Conservation (phyloP, 345 rosid species). For the Aurinia saxatilis region DNA sequence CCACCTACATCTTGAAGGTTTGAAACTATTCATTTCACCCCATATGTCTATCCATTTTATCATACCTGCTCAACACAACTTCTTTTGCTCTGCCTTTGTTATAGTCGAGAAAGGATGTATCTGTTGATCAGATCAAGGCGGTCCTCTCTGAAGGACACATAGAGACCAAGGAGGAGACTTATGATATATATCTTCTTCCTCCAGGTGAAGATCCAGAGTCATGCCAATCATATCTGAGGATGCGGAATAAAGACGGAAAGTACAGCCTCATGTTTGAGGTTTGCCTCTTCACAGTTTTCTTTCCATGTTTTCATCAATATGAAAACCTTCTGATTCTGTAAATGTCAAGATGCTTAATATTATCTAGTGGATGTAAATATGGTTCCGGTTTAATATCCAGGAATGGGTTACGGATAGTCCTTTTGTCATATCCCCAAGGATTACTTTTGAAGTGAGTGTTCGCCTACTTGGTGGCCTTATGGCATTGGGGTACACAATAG, state of each 20-base stretch:
- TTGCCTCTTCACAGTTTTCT: slow-evolving; percentile 16
- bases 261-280: slow-evolving; percentile 99
- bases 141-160: slow-evolving; percentile 56
- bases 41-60: background rate
- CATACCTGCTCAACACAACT: background rate
- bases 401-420: slow-evolving; percentile 97
- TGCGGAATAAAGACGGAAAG: slow-evolving; percentile 98
- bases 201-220: slow-evolving; percentile 99
- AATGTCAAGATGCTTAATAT: too few relatives aligned
- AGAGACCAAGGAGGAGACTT: slow-evolving; percentile 76
- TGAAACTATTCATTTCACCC: slow-evolving; percentile 4
- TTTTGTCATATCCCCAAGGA: slow-evolving; percentile 97
- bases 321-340: background rate
- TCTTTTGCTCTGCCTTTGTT: slow-evolving; percentile 25
- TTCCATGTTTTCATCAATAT: background rate
- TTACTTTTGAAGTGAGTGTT: slow-evolving; percentile 95
- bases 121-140: slow-evolving; percentile 64
- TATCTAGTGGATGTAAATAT: background rate
- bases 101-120: slow-evolving; percentile 69
- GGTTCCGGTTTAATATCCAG: slow-evolving; percentile 36
- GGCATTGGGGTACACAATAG: slow-evolving; percentile 97
- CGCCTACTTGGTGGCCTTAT: slow-evolving; percentile 98
- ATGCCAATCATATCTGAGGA: slow-evolving; percentile 94
- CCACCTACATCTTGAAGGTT: slow-evolving; percentile 97
- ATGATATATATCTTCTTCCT: slow-evolving; percentile 96